Evolutionary conservation across 441 rosid genomes (phyloP).

Genomic region (Cnidoscolus chayamansa): DNA sequence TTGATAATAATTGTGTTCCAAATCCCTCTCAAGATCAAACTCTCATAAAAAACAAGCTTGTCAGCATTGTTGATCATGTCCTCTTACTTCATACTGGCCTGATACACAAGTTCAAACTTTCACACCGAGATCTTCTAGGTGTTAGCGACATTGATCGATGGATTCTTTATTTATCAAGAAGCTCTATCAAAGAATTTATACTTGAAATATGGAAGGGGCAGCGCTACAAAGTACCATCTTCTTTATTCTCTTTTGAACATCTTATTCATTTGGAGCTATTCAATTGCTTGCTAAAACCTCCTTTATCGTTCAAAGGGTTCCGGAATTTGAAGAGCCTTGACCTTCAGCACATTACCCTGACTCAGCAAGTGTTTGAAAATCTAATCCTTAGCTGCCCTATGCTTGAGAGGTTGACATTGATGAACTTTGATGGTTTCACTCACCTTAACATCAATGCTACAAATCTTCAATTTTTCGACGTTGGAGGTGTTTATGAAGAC

Average conservation of each 20-base stretch:
- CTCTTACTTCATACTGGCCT: slow-evolving; percentile 64
- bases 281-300: slow-evolving; percentile 66
- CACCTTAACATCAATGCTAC: slow-evolving; percentile 59
- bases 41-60: slow-evolving; percentile 47
- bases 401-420: slow-evolving; percentile 68
- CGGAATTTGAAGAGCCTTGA: slow-evolving; percentile 65
- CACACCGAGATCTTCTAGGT: slow-evolving; percentile 67
- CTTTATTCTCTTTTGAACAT: slow-evolving; percentile 47
- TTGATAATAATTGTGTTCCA: slow-evolving; percentile 47
- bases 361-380: slow-evolving; percentile 54
- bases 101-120: slow-evolving; percentile 59
- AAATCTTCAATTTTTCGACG: slow-evolving; percentile 62
- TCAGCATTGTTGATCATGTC: slow-evolving; percentile 56
- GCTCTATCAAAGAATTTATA: slow-evolving; percentile 51
- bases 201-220: slow-evolving; percentile 78
- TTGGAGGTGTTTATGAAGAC: slow-evolving; percentile 63
- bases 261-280: slow-evolving; percentile 64
- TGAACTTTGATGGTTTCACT: slow-evolving; percentile 65
- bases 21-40: slow-evolving; percentile 49
- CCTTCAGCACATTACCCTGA: slow-evolving; percentile 61
- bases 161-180: slow-evolving; percentile 62
- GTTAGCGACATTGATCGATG: slow-evolving; percentile 64
- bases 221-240: slow-evolving; percentile 56
- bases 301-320: slow-evolving; percentile 51
- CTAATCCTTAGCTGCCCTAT: slow-evolving; percentile 51